A percentile compares a stretch with the other conserved stretches of the same genome.
Evolutionary conservation across 116 monocot species (phyloP).

Genomic region (Papilionanthe hybrid): DNA sequence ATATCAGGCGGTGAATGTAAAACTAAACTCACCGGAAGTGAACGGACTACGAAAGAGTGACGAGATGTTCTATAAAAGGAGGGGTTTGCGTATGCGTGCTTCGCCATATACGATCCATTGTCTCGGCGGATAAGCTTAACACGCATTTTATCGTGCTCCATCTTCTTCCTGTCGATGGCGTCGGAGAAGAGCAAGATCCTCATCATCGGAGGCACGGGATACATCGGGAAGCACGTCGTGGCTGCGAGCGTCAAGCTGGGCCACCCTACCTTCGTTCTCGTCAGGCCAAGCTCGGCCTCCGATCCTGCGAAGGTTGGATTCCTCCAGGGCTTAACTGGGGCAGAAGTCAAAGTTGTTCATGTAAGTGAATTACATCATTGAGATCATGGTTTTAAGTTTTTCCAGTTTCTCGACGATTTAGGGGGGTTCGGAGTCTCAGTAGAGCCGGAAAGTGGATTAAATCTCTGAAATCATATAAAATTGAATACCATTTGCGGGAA

Average conservation of each 20-base stretch:
- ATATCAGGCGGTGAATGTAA: not conserved
- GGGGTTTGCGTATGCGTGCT: not conserved
- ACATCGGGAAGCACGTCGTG: constrained; percentile 73
- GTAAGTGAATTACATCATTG: constrained; percentile 3
- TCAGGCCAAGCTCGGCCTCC: constrained; percentile 35
- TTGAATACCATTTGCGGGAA: too few relatives aligned
- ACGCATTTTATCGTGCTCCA: not conserved
- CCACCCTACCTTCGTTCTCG: constrained; percentile 53
- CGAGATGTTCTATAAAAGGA: not conserved
- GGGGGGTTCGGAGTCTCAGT: too few relatives aligned
- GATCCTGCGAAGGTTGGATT: constrained; percentile 37
- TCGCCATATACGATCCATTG: not conserved
- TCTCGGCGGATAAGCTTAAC: too few relatives aligned
- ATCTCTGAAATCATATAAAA: not conserved
- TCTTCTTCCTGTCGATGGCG: not conserved
- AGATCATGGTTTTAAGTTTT: too few relatives aligned
- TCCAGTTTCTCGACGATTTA: too few relatives aligned
- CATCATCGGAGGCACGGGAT: constrained; percentile 71
- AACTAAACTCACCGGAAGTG: not conserved
- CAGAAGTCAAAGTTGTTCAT: constrained; percentile 37
- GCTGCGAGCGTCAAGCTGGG: constrained; percentile 47
- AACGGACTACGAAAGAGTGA: not conserved
- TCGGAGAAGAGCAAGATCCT: constrained; percentile 45
- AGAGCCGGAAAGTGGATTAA: not conserved
- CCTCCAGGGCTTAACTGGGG: constrained; percentile 21